Evolutionary conservation across 1,139 yeast genomes (phyloP), one percentile per base, ranked within the genome.

Genomic region (Pichia sp.): DNA sequence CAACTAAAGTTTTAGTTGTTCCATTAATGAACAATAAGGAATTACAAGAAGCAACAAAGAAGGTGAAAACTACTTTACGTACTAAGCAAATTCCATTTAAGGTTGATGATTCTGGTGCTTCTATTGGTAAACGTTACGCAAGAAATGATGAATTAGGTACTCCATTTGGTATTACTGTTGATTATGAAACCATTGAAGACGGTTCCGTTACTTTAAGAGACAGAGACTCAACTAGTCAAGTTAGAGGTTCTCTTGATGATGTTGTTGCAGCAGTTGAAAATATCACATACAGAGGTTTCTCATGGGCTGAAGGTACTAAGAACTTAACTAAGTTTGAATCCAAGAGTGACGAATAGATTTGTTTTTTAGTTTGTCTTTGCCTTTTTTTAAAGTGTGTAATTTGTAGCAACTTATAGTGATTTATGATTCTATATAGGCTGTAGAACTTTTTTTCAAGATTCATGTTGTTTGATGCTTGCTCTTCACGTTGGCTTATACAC

Each of bases 81-180:
- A 73, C 75, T 59, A 82, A 81, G 56, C 94, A 89, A 66, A 81
- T 94, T 61, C 94, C 97, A 57, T 88, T 90, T 76, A 92, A 90
- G 77, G 84, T 90, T 51, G 99, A 94, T 68, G 98, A 94, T 68
- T 89, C 97, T 18, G 85, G 95, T 62, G 97, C 96, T 34, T 88
- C 97, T 29, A 92, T 94, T 61, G 99, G 99, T 73, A 88, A 90
- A 76, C 85, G 99, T 73, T 94, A 94, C 64, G 90, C 98, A 54
- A 87, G 99, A 75, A 94, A 94, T 68, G 99, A 94, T 69, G 99
- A 94, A 73, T 80, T 94, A 68, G 99, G 99, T 69, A 94, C 98
- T 51, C 98, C 99, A 59, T 94, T 92, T 65, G 99, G 99, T 69
- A 80, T 94, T 68, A 94, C 99, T 57, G 85, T 94, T 61, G 99